Percentiles rank a stretch among this genome's conserved stretches.
phyloP scores from a whole-genome alignment of 2,329 filamentous ascomycete genomes.

The Cordyceps cateniannulata region DNA sequence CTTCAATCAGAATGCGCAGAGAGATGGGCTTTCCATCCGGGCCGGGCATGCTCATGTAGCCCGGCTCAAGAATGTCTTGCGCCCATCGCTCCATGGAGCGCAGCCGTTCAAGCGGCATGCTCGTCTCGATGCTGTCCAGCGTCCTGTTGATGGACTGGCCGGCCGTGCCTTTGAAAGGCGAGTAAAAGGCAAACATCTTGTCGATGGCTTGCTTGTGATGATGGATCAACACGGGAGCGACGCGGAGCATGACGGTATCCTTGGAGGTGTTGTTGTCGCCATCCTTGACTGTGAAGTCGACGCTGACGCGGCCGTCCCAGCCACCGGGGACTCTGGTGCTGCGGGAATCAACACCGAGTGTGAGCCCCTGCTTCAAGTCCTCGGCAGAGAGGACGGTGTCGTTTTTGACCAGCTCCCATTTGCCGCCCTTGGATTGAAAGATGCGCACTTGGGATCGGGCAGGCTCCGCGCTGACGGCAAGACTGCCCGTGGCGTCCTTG shows the following conservation, averaged over 20 bases:
- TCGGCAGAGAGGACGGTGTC: neutral
- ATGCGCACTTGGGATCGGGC: neutral
- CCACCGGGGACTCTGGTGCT: neutral
- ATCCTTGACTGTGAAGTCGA: neutral
- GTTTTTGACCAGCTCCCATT: neutral
- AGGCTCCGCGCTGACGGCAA: neutral
- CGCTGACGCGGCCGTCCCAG: neutral
- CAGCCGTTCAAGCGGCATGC: neutral
- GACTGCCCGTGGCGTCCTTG: neutral
- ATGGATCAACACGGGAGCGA: neutral
- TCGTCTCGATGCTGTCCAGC: neutral
- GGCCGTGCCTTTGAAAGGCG: neutral
- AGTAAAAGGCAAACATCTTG: neutral
- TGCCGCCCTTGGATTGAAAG: neutral
- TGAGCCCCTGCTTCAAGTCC: neutral
- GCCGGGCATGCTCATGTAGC: neutral
- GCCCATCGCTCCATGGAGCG: neutral
- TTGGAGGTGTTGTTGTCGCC: neutral
- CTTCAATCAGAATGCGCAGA: constrained; percentile 4
- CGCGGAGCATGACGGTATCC: neutral
- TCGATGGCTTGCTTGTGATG: neutral
- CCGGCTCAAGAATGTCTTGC: constrained; percentile 2
- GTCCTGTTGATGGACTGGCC: neutral
- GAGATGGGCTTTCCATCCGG: neutral
- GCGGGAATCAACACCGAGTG: neutral